These are phyloP conservation scores for Debaryomyces udenii DNA, from an alignment of 1,139 yeast species.

Conservation along the genomic window DNA sequence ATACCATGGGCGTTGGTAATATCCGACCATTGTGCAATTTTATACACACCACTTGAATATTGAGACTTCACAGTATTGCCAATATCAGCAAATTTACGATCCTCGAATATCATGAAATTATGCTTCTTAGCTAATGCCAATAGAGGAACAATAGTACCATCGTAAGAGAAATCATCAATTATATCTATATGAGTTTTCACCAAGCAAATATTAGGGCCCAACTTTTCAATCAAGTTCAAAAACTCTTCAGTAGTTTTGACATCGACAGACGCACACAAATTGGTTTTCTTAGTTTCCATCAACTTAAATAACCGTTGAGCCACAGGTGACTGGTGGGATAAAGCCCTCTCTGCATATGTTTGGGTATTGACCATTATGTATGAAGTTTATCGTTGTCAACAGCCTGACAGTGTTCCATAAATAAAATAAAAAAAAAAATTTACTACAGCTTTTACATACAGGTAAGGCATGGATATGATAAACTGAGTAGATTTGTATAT, in stretches of 20 bases:
- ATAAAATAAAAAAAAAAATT: too few species aligned
- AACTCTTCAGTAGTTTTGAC: conserved; percentile 79
- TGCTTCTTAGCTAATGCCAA: conserved; percentile 71
- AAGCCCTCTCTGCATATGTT: conserved; percentile 72
- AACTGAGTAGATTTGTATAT: not conserved
- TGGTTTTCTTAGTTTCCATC: conserved; percentile 81
- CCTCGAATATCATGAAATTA: conserved; percentile 88
- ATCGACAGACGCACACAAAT: conserved; percentile 96
- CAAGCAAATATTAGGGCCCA: conserved; percentile 91
- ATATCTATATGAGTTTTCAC: conserved; percentile 96
- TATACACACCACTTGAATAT: conserved; percentile 86
- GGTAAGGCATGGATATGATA: not conserved
- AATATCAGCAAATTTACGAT: conserved; percentile 96
- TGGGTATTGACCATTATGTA: conserved; percentile 25
- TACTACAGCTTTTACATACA: not conserved
- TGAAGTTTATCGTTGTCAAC: too few species aligned
- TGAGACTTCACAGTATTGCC: conserved; percentile 98
- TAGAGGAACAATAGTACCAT: conserved; percentile 75
- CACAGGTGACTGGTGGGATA: conserved; percentile 70
- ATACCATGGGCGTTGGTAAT: conserved; percentile 98
- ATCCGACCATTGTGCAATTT: conserved; percentile 93
- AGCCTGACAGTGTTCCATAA: too few species aligned
- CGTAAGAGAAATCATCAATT: conserved; percentile 83
- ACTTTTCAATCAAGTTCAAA: conserved; percentile 65
- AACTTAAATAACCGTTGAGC: conserved; percentile 73